These are phyloP conservation scores for Penicillium sp. DNA, from an alignment of 2,329 filamentous ascomycete species.

Conservation along the genomic window DNA sequence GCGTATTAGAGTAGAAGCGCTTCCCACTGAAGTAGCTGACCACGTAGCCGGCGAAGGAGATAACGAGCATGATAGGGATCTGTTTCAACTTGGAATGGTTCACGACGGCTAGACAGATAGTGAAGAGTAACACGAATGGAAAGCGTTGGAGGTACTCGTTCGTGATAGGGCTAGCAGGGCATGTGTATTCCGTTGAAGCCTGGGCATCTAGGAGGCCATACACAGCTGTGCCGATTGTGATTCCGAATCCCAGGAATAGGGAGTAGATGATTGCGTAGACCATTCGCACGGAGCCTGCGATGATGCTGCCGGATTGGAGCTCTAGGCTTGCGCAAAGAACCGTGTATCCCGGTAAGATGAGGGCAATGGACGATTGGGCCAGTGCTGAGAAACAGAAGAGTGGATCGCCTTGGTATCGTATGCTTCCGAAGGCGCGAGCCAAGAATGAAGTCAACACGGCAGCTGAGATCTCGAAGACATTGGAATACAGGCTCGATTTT, in stretches of 20 bases:
- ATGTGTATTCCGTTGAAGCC: slow-evolving; percentile 52
- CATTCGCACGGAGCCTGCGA: slow-evolving; percentile 71
- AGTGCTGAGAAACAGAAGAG: slow-evolving; percentile 72
- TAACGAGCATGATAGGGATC: slow-evolving; percentile 71
- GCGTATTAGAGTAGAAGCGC: slow-evolving; percentile 68
- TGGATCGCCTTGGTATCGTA: slow-evolving; percentile 40
- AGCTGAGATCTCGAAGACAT: slow-evolving; percentile 65
- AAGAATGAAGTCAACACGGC: slow-evolving; percentile 68
- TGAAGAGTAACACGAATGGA: slow-evolving; percentile 71
- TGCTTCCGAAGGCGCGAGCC: slow-evolving; percentile 68
- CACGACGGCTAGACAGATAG: slow-evolving; percentile 72
- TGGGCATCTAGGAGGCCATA: slow-evolving; percentile 62
- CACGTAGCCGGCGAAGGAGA: slow-evolving; percentile 71
- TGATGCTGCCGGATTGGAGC: slow-evolving; percentile 67
- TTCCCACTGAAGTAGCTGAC: slow-evolving; percentile 72
- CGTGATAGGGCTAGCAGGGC: slow-evolving; percentile 51
- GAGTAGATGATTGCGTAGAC: slow-evolving; percentile 75
- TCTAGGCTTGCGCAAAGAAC: slow-evolving; percentile 64
- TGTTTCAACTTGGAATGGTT: slow-evolving; percentile 82
- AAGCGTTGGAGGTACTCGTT: slow-evolving; percentile 56
- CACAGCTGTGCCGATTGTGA: slow-evolving; percentile 65
- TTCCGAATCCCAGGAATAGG: slow-evolving; percentile 70
- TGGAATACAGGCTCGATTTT: slow-evolving; percentile 65
- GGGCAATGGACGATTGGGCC: slow-evolving; percentile 70
- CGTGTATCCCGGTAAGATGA: slow-evolving; percentile 71